Evolutionary conservation across 805 yeast genomes (phyloP).

Genomic region (Wickerhamiella lipophila): DNA sequence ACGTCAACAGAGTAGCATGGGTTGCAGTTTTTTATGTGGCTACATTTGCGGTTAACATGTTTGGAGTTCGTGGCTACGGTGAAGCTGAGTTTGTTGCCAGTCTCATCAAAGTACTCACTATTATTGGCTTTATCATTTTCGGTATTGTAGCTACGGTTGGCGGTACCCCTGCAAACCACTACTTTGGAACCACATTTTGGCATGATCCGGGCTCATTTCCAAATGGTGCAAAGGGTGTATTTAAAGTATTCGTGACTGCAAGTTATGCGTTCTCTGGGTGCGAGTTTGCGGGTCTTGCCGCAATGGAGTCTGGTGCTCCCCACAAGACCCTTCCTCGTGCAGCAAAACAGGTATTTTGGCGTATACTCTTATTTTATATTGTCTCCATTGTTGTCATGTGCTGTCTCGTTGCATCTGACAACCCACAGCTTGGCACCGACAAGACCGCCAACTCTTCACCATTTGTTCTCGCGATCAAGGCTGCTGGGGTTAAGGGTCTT

Average conservation of each 20-base stretch:
- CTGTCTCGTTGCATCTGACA: conserved; percentile 55
- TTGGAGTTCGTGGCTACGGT: conserved; percentile 50
- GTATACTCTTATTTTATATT: conserved; percentile 61
- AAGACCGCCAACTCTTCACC: conserved; percentile 60
- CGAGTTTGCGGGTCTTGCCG: conserved; percentile 61
- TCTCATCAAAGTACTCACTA: conserved; percentile 45
- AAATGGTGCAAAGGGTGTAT: conserved; percentile 54
- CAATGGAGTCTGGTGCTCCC: conserved; percentile 66
- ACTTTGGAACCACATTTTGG: conserved; percentile 45
- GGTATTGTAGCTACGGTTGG: conserved; percentile 38
- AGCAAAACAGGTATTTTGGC: conserved; percentile 73
- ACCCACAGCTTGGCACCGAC: conserved; percentile 37
- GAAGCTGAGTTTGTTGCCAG: conserved; percentile 59
- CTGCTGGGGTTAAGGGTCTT: conserved; percentile 53
- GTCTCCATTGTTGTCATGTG: conserved; percentile 45
- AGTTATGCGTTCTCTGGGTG: conserved; percentile 69
- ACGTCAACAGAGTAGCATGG: conserved; percentile 43
- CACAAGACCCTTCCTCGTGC: conserved; percentile 56
- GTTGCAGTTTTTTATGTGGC: conserved; percentile 42
- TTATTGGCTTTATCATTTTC: conserved; percentile 49
- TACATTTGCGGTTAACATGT: conserved; percentile 37
- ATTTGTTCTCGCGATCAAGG: conserved; percentile 55
- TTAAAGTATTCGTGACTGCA: conserved; percentile 62
- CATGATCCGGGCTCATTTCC: conserved; percentile 57
- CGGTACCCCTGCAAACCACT: conserved; percentile 43